Evolutionary conservation across 2,329 filamentous ascomycete genomes (phyloP).

Genomic region (Chrysoporthe austroafricana): DNA sequence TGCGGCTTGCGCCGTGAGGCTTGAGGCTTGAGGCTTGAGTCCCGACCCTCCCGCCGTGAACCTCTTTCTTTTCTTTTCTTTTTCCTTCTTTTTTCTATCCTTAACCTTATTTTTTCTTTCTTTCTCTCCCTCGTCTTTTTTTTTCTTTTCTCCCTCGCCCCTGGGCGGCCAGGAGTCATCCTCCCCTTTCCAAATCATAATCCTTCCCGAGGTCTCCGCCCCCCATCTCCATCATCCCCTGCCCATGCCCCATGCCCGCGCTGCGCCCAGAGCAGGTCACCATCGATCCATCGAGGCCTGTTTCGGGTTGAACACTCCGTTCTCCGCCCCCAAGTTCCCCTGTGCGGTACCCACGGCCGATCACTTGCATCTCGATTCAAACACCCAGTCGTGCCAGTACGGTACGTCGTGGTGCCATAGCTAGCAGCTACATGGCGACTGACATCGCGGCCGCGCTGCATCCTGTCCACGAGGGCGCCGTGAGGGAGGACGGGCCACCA

Average conservation of each 20-base stretch:
- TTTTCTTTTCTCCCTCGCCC: neutral
- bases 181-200: conserved; percentile 4
- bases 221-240: neutral
- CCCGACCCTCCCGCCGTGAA: neutral
- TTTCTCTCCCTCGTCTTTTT: neutral
- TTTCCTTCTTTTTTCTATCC: neutral
- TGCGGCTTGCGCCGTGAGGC: no score
- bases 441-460: neutral
- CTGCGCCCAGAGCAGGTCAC: neutral
- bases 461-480: neutral
- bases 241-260: neutral
- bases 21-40: neutral
- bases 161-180: neutral
- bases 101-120: neutral
- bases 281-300: neutral
- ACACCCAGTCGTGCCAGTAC: neutral
- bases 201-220: conserved; percentile 7
- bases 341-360: neutral
- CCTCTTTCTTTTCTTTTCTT: neutral
- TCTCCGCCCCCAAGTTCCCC: neutral
- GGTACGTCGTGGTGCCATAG: neutral
- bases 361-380: neutral
- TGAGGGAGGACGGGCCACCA: neutral
- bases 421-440: neutral
- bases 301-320: neutral